A percentile compares a stretch with the other conserved stretches of the same genome.
These are phyloP conservation scores for Starmerella etchellsii DNA, from an alignment of 805 yeast species.

Conservation along the genomic window DNA sequence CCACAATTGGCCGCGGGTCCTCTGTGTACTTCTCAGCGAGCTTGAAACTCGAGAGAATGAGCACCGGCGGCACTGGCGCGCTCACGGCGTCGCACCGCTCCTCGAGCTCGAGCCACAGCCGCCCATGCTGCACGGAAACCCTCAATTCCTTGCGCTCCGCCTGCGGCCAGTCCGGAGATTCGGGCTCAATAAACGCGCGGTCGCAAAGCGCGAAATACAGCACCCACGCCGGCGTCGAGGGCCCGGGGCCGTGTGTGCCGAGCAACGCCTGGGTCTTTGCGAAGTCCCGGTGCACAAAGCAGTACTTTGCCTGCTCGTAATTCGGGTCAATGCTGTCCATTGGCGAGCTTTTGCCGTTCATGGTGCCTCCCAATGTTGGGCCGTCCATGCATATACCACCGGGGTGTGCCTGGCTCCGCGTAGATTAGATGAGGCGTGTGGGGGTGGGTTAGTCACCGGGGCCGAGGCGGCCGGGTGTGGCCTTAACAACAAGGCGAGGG, in stretches of 20 bases:
- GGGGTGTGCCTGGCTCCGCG: background rate
- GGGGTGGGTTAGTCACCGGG: too few species aligned
- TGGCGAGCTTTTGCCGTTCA: too few species aligned
- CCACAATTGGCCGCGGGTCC: slow-evolving; percentile 7
- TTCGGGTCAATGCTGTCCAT: background rate
- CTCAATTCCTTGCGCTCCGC: slow-evolving; percentile 8
- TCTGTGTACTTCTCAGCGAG: slow-evolving; percentile 6
- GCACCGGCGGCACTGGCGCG: slow-evolving; percentile 7
- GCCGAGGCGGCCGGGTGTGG: too few species aligned
- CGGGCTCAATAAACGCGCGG: slow-evolving; percentile 14
- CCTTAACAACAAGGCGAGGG: too few species aligned
- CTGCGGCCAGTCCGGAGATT: slow-evolving; percentile 9
- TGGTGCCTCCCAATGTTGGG: too few species aligned
- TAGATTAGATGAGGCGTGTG: background rate
- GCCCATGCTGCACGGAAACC: slow-evolving; percentile 1
- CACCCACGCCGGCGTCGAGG: slow-evolving; percentile 8
- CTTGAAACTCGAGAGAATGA: slow-evolving; percentile 6
- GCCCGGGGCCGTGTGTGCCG: background rate
- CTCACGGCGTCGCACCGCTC: background rate
- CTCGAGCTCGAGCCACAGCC: slow-evolving; percentile 4
- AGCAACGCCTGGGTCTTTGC: slow-evolving; percentile 2
- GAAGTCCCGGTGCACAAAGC: slow-evolving; percentile 13
- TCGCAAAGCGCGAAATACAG: slow-evolving; percentile 14
- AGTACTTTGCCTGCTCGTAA: slow-evolving; percentile 9
- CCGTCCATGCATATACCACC: background rate